phyloP scores from a whole-genome alignment of 225 moss, liverwort and hornwort genomes.

The Climacium dendroides region DNA sequence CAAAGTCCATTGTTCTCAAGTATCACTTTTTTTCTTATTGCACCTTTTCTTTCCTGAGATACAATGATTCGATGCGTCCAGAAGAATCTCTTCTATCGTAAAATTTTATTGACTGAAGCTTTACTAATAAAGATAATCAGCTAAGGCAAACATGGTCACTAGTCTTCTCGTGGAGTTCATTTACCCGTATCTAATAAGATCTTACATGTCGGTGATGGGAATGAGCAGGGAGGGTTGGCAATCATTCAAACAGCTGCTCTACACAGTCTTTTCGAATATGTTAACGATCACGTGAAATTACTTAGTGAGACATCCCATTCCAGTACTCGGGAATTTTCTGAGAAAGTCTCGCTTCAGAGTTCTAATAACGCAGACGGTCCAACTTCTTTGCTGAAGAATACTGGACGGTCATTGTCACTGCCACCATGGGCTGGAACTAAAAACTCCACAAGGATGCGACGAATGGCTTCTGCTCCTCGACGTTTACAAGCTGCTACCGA shows the following conservation, averaged over 20 bases:
- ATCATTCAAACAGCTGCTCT: conserved; percentile 72
- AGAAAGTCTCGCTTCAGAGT: conserved; percentile 10
- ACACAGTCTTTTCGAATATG: conserved; percentile 46
- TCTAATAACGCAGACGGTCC: conserved; percentile 11
- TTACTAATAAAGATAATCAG: neutral
- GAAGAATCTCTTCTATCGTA: neutral
- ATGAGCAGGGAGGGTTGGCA: conserved; percentile 69
- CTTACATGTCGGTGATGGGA: neutral
- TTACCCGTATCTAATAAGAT: neutral
- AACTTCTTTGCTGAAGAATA: conserved; percentile 12
- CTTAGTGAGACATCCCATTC: conserved; percentile 14
- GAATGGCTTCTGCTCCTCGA: conserved; percentile 68
- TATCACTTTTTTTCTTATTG: neutral
- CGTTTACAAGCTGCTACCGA: conserved; percentile 30
- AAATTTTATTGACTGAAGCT: neutral
- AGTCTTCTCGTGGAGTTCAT: neutral
- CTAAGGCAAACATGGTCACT: neutral
- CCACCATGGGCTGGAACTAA: conserved; percentile 26
- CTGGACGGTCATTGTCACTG: conserved; percentile 58
- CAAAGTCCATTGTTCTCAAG: neutral
- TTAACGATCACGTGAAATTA: conserved; percentile 18
- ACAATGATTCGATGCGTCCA: neutral
- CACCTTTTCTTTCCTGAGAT: neutral
- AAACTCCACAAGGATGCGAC: conserved; percentile 32
- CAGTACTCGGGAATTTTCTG: conserved; percentile 4